phyloP scores from a whole-genome alignment of 2,329 filamentous ascomycete genomes.

The Clathrospora elynae region DNA sequence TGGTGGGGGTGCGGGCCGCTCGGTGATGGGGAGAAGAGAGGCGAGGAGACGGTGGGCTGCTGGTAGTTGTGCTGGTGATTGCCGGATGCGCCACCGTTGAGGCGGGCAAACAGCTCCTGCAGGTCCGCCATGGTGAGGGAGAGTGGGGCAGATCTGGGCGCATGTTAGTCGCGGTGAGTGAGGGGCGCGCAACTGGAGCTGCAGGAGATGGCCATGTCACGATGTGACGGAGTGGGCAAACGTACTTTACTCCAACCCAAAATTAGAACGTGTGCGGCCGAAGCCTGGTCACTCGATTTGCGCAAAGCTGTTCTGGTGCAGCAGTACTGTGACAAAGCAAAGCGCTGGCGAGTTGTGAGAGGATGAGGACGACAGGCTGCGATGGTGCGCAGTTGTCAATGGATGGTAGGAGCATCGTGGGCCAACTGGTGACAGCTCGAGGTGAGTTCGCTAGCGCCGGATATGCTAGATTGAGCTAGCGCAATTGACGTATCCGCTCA shows the following conservation, averaged over 20 bases:
- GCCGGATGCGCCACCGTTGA: constrained; percentile 45
- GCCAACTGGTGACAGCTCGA: background rate
- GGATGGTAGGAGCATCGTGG: constrained; percentile 7
- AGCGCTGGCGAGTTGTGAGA: constrained; percentile 14
- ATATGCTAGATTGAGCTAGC: no score
- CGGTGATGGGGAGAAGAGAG: constrained; percentile 61
- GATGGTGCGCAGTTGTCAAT: constrained; percentile 25
- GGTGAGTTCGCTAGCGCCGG: no score
- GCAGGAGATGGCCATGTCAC: constrained; percentile 13
- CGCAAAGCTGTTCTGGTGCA: constrained; percentile 10
- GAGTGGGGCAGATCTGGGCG: constrained; percentile 26
- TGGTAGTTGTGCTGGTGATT: constrained; percentile 47
- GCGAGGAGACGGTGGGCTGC: constrained; percentile 63
- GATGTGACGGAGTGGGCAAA: constrained; percentile 13
- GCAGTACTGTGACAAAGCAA: constrained; percentile 9
- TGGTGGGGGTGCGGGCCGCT: constrained; percentile 61
- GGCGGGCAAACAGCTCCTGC: constrained; percentile 52
- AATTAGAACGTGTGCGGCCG: constrained; percentile 31
- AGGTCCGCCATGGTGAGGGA: constrained; percentile 50
- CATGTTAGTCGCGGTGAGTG: constrained; percentile 19
- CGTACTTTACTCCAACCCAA: constrained; percentile 39
- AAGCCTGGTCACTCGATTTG: constrained; percentile 16
- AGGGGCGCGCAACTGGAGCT: constrained; percentile 9
- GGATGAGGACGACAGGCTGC: constrained; percentile 15
- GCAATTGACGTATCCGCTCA: no score